A percentile compares a stretch with the other conserved stretches of the same genome.
These are phyloP conservation scores for Fusarium hainanense DNA, from an alignment of 2,329 filamentous ascomycete species.

Conservation along the genomic window DNA sequence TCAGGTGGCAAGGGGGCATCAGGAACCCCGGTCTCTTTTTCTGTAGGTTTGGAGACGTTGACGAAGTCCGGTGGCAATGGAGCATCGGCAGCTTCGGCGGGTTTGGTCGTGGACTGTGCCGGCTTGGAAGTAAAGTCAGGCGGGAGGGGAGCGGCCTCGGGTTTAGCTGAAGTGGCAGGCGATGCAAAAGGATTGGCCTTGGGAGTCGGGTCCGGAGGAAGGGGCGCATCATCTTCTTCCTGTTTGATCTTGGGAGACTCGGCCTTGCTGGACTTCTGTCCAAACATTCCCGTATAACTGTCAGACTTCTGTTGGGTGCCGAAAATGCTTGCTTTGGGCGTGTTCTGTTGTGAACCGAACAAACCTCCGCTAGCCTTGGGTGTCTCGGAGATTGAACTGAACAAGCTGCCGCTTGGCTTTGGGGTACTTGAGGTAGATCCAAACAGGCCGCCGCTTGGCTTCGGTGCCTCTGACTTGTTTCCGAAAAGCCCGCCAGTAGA, in stretches of 20 bases:
- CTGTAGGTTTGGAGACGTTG: slow-evolving; percentile 32
- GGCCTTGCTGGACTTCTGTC: slow-evolving; percentile 37
- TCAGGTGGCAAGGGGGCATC: slow-evolving; percentile 34
- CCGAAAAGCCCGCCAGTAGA: slow-evolving; percentile 47
- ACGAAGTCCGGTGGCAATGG: slow-evolving; percentile 51
- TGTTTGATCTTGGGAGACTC: slow-evolving; percentile 53
- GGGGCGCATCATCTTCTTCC: slow-evolving; percentile 54
- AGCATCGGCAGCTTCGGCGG: slow-evolving; percentile 39
- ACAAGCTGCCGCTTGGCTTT: slow-evolving; percentile 32
- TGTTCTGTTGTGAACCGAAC: slow-evolving; percentile 40
- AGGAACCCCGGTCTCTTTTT: slow-evolving; percentile 3
- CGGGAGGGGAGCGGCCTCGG: slow-evolving; percentile 56
- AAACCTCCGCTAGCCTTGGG: slow-evolving; percentile 43
- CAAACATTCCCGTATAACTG: slow-evolving; percentile 42
- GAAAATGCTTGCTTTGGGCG: slow-evolving; percentile 39
- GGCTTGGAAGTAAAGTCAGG: slow-evolving; percentile 51
- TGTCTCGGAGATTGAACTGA: slow-evolving; percentile 44
- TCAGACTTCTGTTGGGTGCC: slow-evolving; percentile 39
- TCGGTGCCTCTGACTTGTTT: slow-evolving; percentile 41
- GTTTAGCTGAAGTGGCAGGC: slow-evolving; percentile 51
- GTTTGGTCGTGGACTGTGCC: slow-evolving; percentile 9
- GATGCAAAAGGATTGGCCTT: neutral
- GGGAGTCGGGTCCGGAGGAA: slow-evolving; percentile 68
- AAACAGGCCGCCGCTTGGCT: slow-evolving; percentile 44
- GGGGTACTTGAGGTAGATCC: slow-evolving; percentile 37